Evolutionary conservation across 768 basidiomycete genomes (phyloP).

Genomic region (Xerocomus brunneocitrinus): DNA sequence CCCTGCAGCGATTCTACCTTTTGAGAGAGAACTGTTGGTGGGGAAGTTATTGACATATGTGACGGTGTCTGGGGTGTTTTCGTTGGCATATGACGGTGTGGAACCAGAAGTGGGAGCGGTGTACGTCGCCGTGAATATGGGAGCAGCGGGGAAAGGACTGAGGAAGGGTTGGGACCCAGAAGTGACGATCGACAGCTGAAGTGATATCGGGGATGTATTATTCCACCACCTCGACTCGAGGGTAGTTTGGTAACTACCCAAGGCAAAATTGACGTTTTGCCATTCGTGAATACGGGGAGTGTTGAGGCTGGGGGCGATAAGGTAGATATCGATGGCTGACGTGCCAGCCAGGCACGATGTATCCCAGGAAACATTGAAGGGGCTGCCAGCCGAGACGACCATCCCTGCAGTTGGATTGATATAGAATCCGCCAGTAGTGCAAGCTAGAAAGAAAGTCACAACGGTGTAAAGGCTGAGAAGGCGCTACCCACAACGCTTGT

Average conservation of each 20-base stretch:
- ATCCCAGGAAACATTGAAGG: constrained; percentile 64
- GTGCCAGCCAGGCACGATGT: constrained; percentile 47
- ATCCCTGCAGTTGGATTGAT: constrained; percentile 46
- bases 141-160: constrained; percentile 55
- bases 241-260: constrained; percentile 46
- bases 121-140: constrained; percentile 66
- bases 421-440: constrained; percentile 60
- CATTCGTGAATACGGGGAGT: constrained; percentile 53
- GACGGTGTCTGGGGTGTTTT: constrained; percentile 29
- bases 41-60: constrained; percentile 39
- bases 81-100: constrained; percentile 39
- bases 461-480: background rate
- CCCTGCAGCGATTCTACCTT: constrained; percentile 63
- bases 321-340: constrained; percentile 59
- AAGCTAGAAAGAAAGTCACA: constrained; percentile 34
- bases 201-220: constrained; percentile 38
- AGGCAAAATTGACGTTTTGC: constrained; percentile 44
- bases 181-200: constrained; percentile 60
- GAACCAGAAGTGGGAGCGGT: constrained; percentile 37
- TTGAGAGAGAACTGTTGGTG: constrained; percentile 34
- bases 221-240: constrained; percentile 74
- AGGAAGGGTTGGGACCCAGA: constrained; percentile 48
- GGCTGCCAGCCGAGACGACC: constrained; percentile 41
- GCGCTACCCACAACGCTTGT: constrained; percentile 26
- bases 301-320: constrained; percentile 47